phyloP scores from a whole-genome alignment of 2,329 filamentous ascomycete species.

The Lachnellula occidentalis region DNA sequence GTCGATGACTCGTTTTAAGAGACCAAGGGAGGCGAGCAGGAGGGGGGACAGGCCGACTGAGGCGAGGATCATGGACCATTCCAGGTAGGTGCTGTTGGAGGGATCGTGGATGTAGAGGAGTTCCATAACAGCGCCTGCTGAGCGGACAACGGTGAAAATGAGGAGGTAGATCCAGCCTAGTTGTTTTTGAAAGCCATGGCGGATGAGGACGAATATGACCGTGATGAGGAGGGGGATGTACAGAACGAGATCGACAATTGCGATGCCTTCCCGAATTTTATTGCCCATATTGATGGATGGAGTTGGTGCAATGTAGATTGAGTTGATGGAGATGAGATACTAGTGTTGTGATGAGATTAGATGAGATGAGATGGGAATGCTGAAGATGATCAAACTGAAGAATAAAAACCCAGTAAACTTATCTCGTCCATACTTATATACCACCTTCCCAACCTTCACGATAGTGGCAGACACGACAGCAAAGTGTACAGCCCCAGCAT shows the following conservation, averaged over 20 bases:
- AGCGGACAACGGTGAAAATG: conserved; percentile 30
- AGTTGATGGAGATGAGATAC: background rate
- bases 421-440: background rate
- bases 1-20: conserved; percentile 23
- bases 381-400: background rate
- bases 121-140: conserved; percentile 29
- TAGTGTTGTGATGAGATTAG: background rate
- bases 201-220: conserved; percentile 18
- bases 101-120: conserved; percentile 25
- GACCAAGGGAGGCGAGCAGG: conserved; percentile 23
- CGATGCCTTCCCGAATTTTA: conserved; percentile 18
- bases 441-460: background rate
- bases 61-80: conserved; percentile 27
- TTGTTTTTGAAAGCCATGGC: conserved; percentile 26
- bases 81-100: conserved; percentile 24
- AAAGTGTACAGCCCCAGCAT: background rate
- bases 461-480: too few species aligned
- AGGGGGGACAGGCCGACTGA: conserved; percentile 26
- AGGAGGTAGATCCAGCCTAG: conserved; percentile 33
- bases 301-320: background rate
- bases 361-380: background rate
- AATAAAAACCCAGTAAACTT: background rate
- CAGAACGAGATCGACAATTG: conserved; percentile 24
- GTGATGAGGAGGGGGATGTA: conserved; percentile 24
- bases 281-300: background rate